Base-by-base conservation (phyloP, 768 basidiomycete genomes). In the Russula sp. region DNA sequence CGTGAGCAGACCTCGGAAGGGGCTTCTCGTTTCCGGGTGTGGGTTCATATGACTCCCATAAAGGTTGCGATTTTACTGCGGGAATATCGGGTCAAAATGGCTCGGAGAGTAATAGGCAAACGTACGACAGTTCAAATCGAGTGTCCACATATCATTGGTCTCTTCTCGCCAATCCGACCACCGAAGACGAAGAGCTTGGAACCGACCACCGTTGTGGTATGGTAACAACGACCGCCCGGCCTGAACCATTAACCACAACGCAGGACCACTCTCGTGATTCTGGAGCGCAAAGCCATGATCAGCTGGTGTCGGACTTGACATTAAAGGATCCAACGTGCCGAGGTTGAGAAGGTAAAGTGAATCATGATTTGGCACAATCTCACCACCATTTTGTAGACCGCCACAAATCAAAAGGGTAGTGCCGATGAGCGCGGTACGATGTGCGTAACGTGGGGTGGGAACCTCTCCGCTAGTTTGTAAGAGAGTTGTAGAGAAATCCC, bases 321-420 rank as follows among this genome's bases (percentile, higher is more conserved):
- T n/a, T 18, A 48, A 30, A 62, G 16, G 16, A 30, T 5, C 28
- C 28, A 30, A 80, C 90, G 69, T 73, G 95, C 96, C 87, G 40
- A 98, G 83, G 74, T 98, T 98, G 51, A 99, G 80, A 11, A 99
- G 80, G 79, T 98, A 98, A 50, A 98, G 78, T 0, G 86, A 89
- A 74, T 97, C 92, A 30, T 30, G 28, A 30, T 79, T 77, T 11
- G 79, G 79, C 68, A 80, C 83, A 38, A 81, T 77, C 74, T 79
- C 83, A 26, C 9, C 32, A 34, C 11, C 0, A 78, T 92, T 95
- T 4, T 94, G 11, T 34, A 97, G 2, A 98, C 97, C 32, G 94
- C 96, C n/a, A 96, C 96, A 99, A 4, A 98, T 89, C 63, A 98
- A 91, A 64, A 99, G 79, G 56, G 98, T 96, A 71, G 89, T 93